Percentiles rank a stretch among this genome's conserved stretches.
Conservation (phyloP, 176 grass and related monocot genomes). For the Paspalum notatum region DNA sequence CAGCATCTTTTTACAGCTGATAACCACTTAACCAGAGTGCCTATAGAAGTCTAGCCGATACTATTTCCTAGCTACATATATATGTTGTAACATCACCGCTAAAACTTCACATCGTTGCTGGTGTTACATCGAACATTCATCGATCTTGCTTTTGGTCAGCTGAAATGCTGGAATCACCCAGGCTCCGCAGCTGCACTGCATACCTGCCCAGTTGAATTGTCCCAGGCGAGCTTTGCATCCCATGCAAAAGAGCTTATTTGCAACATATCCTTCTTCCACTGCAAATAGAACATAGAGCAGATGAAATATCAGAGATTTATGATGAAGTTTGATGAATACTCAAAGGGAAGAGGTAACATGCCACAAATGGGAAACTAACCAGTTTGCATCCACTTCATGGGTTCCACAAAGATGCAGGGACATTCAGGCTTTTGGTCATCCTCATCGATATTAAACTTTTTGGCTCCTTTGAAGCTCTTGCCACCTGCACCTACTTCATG, state of each 20-base stretch:
- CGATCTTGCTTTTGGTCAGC: constrained; percentile 76
- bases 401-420: constrained; percentile 75
- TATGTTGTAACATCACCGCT: constrained; percentile 20
- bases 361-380: constrained; percentile 40
- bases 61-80: constrained; percentile 1
- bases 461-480: constrained; percentile 50
- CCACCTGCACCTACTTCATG: constrained; percentile 71
- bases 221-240: constrained; percentile 88
- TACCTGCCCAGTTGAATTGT: constrained; percentile 85
- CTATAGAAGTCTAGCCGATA: background rate
- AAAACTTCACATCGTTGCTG: background rate
- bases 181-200: constrained; percentile 82
- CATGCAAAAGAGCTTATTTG: constrained; percentile 80
- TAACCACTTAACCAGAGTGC: constrained; percentile 16
- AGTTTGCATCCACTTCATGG: constrained; percentile 93
- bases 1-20: background rate
- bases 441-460: constrained; percentile 33
- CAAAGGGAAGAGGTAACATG: background rate
- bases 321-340: background rate
- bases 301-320: background rate
- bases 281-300: background rate
- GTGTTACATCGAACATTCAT: constrained; percentile 59
- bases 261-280: constrained; percentile 76
- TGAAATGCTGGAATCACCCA: constrained; percentile 96
- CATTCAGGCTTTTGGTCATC: constrained; percentile 61